Evolutionary conservation across 164 flowering plant genomes (phyloP).

Genomic region (Litsea cubeba): DNA sequence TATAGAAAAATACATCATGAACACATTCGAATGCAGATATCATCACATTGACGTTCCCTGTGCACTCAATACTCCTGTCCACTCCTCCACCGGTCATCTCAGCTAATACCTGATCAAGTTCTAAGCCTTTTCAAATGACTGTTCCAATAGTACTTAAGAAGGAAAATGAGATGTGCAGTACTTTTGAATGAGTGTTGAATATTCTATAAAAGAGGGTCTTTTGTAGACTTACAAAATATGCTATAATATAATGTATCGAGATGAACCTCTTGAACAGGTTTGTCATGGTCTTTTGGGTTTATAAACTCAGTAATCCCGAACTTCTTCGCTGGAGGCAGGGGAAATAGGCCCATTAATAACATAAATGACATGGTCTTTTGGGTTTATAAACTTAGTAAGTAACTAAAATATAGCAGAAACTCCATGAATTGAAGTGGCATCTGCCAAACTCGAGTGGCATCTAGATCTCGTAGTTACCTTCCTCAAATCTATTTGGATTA

Average conservation of each 20-base stretch:
- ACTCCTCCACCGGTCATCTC: conserved; percentile 73
- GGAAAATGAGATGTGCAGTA: neutral
- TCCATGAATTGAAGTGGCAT: neutral
- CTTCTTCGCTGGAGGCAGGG: conserved; percentile 36
- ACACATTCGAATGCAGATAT: conserved; percentile 73
- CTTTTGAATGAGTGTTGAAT: no score
- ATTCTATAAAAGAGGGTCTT: neutral
- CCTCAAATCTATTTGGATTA: conserved; percentile 42
- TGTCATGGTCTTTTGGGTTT: conserved; percentile 32
- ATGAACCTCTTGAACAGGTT: conserved; percentile 40
- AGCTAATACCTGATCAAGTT: conserved; percentile 33
- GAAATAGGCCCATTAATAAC: neutral
- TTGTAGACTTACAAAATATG: neutral
- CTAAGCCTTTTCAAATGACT: neutral
- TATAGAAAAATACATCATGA: conserved; percentile 42
- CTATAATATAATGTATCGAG: neutral
- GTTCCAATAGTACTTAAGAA: neutral
- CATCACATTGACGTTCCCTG: conserved; percentile 54
- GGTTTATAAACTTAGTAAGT: no score
- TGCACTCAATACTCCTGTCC: conserved; percentile 62
- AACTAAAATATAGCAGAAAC: neutral
- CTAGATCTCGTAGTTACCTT: conserved; percentile 28
- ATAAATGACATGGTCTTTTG: neutral
- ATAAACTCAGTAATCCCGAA: conserved; percentile 44
- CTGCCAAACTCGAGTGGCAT: no score